Evolutionary conservation across 805 yeast species (phyloP), one percentile per base, ranked within the genome.

Genomic region (Cyberlindnera lachancei): DNA sequence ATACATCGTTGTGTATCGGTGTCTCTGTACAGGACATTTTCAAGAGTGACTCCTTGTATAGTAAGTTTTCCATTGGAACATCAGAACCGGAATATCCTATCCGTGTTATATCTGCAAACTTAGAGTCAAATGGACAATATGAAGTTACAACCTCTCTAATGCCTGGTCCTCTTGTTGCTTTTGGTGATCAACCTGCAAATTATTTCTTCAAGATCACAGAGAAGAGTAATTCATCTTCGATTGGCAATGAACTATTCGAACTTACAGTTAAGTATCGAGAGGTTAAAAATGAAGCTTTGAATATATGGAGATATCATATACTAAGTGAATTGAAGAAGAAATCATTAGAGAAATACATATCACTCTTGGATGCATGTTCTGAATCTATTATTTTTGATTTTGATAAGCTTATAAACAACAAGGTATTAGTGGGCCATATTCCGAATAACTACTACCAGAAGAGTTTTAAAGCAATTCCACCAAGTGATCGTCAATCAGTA

Each of bases 11-110:
- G 23, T 63, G 71, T 5, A 58, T 83, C 7, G 78, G 86, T 0
- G 92, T 83, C 1, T 75, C 85, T 3, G 94, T 83, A 3, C 90
- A 82, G 46, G 95, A 85, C 51, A 74, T 78, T 9, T 83, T 82
- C 60, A 71, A 74, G 41, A 53, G 69, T 3, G 52, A 68, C 13
- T 57, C 63, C 18, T 56, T 84, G 1, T 78, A 71, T 41, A 75
- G 86, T 5, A 79, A 76, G 44, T 85, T 81, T 49, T 72, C 79
- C 11, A 65, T 84, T 27, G 79, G 84, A 14, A 67, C 87, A 5
- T 62, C 79, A 1, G 64, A 66, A 17, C 34, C 61, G 1, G 55
- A 57, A 7, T 45, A 53, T 5, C 94, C 92, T 0, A 61, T 79
- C 3, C 57, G 81, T 34, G 54, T 82, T 6, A 45, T 63, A 4